Evolutionary conservation across 352 stramenopile species (phyloP).

Genomic region (Globisporangium megalacanthum): DNA sequence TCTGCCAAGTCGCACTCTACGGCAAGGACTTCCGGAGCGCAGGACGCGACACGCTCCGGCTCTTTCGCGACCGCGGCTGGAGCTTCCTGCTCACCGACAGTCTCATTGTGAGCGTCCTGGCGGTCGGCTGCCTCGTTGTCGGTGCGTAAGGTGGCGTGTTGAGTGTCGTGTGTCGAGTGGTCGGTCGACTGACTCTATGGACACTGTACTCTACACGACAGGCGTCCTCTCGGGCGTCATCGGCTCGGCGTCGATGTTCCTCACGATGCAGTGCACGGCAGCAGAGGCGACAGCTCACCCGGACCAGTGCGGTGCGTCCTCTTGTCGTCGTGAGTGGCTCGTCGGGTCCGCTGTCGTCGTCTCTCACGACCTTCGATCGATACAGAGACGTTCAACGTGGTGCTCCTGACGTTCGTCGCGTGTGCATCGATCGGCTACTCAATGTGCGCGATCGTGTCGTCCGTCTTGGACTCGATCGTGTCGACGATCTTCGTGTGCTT

Average conservation of each 20-base stretch:
- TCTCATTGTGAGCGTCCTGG: conserved; percentile 72
- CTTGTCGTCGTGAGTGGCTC: not conserved
- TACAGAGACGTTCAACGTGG: conserved; percentile 81
- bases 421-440: conserved; percentile 74
- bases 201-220: no score
- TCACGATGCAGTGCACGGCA: conserved; percentile 61
- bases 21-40: conserved; percentile 75
- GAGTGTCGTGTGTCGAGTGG: not conserved
- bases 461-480: conserved; percentile 79
- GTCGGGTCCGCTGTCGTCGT: not conserved
- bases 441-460: conserved; percentile 83
- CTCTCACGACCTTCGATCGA: conserved; percentile 2
- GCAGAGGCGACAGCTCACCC: conserved; percentile 31
- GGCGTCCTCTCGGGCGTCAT: conserved; percentile 68
- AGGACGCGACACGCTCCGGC: conserved; percentile 67
- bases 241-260: conserved; percentile 62
- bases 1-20: conserved; percentile 84
- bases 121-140: conserved; percentile 68
- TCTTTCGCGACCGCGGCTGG: conserved; percentile 81
- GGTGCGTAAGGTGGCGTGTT: no score
- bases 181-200: not conserved
- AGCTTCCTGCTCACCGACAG: conserved; percentile 74
- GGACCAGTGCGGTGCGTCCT: conserved; percentile 56
- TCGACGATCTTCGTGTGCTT: conserved; percentile 87
- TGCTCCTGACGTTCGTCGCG: conserved; percentile 68